A percentile compares a stretch with the other conserved stretches of the same genome.
Evolutionary conservation across 441 rosid genomes (phyloP).

Genomic region (Adansonia rubrostipa): DNA sequence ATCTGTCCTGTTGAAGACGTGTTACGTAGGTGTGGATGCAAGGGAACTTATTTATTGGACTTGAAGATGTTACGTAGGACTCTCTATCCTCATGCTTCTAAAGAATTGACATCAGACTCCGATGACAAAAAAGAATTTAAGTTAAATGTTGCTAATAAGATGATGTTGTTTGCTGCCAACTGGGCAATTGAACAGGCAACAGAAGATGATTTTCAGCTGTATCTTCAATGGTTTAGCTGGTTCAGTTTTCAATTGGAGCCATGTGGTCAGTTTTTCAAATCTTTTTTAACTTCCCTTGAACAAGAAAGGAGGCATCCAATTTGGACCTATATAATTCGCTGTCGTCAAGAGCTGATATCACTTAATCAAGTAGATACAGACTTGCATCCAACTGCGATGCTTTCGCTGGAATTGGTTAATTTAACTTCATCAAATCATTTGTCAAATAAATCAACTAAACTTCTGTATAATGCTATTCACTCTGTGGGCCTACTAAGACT

Average conservation of each 20-base stretch:
- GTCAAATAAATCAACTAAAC: slow-evolving; percentile 35
- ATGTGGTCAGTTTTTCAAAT: slow-evolving; percentile 44
- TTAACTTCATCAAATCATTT: slow-evolving; percentile 43
- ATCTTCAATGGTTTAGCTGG: slow-evolving; percentile 76
- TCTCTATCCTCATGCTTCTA: slow-evolving; percentile 55
- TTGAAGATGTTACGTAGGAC: slow-evolving; percentile 36
- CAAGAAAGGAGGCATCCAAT: slow-evolving; percentile 76
- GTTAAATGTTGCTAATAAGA: slow-evolving; percentile 47
- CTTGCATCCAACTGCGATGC: slow-evolving; percentile 55
- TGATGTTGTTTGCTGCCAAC: slow-evolving; percentile 67
- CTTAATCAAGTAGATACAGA: slow-evolving; percentile 44
- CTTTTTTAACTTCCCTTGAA: slow-evolving; percentile 51
- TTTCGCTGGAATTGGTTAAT: slow-evolving; percentile 70
- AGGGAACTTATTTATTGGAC: slow-evolving; percentile 42
- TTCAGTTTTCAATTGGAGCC: slow-evolving; percentile 59
- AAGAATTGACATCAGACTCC: slow-evolving; percentile 33
- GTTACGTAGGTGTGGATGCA: slow-evolving; percentile 36
- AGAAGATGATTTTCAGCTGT: slow-evolving; percentile 64
- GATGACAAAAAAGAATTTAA: slow-evolving; percentile 34
- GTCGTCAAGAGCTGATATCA: slow-evolving; percentile 53
- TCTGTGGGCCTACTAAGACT: slow-evolving; percentile 66
- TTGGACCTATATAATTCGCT: slow-evolving; percentile 58
- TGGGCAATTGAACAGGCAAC: slow-evolving; percentile 92
- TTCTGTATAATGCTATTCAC: slow-evolving; percentile 63
- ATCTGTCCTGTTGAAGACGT: slow-evolving; percentile 31